Percentiles rank a stretch among this genome's conserved stretches.
Evolutionary conservation across 768 basidiomycete species (phyloP).

Genomic region (Pisolithus tinctorius): DNA sequence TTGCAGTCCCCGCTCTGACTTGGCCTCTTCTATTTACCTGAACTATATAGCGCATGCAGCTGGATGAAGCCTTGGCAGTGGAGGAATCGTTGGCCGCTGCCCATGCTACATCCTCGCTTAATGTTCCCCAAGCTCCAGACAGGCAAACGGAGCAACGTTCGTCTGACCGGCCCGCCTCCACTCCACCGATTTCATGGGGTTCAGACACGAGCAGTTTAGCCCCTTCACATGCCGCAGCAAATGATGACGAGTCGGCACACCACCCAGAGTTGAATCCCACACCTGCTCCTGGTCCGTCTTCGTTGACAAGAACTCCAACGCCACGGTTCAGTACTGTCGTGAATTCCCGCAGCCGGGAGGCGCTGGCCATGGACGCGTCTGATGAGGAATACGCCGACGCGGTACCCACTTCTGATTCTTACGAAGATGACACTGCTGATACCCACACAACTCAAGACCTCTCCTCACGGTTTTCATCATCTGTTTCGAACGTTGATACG

Average conservation of each 20-base stretch:
- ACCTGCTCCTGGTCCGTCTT: constrained; percentile 1
- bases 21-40: constrained; percentile 17
- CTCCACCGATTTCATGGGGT: not conserved
- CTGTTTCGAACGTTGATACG: not conserved
- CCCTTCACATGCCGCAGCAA: constrained; percentile 7
- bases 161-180: not conserved
- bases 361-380: constrained; percentile 27
- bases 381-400: constrained; percentile 22
- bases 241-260: not conserved
- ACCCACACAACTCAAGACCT: not conserved
- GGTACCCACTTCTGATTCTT: constrained; percentile 2
- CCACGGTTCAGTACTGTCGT: constrained; percentile 24
- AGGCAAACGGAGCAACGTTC: not conserved
- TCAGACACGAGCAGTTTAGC: not conserved
- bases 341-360: constrained; percentile 15
- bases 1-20: constrained; percentile 23
- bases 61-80: constrained; percentile 4
- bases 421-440: not conserved
- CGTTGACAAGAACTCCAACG: constrained; percentile 1
- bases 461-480: not conserved
- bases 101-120: not conserved
- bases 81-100: constrained; percentile 1
- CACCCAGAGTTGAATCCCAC: constrained; percentile 1
- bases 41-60: constrained; percentile 9
- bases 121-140: not conserved